Base-by-base conservation (phyloP, 2,329 filamentous ascomycete genomes). In the Aciculosporium take region DNA sequence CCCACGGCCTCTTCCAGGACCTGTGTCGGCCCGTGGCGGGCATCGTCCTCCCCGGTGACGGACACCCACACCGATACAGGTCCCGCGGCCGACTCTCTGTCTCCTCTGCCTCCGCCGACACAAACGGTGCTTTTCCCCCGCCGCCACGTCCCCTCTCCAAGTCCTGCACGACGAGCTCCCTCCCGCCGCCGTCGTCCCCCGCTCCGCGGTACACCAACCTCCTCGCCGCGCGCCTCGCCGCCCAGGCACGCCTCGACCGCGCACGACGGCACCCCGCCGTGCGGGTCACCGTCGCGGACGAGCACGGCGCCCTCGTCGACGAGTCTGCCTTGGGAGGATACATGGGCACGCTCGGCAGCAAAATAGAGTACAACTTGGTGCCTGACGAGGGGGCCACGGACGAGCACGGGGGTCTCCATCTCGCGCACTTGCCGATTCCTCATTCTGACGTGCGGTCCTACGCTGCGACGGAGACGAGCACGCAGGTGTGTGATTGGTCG, bases 1-100 rank as follows among this genome's bases (percentile, higher is more conserved):
- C 79, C 1, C 72, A 83, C 5, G 83, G 81, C 21, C 50, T 73
- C 7, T 75, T 87, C 46, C 83, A 88, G 58, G 61, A 66, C 1
- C 67, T 86, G 1, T 88, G 83, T 56, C 71, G 69, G 33, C 81
- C 81, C 1, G 62, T 69, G 4, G 71, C 72, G 24, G 66, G 67
- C 24, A 63, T 74, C 17, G 68, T 76, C 31, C 60, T 71, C 18
- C 64, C 69, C 1, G 59, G 58, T 8, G 71, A 76, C 46, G 66
- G 66, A 18, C 69, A 67, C 52, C 62, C 60, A 17, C 20, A 35
- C 15, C 30, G 45, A 2, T 47, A 51, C n/a, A 39, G 9, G 24
- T 41, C 42, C 18, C 4, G 13, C 32, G 32, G 5, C 18, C 7
- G 9, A 21, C 8, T 17, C 33, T 3, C 9, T 9, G 9, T 9